Percentiles rank a stretch among this genome's conserved stretches.
These are phyloP conservation scores for Aspergillus sp. DNA, from an alignment of 2,329 filamentous ascomycete species.

Conservation along the genomic window DNA sequence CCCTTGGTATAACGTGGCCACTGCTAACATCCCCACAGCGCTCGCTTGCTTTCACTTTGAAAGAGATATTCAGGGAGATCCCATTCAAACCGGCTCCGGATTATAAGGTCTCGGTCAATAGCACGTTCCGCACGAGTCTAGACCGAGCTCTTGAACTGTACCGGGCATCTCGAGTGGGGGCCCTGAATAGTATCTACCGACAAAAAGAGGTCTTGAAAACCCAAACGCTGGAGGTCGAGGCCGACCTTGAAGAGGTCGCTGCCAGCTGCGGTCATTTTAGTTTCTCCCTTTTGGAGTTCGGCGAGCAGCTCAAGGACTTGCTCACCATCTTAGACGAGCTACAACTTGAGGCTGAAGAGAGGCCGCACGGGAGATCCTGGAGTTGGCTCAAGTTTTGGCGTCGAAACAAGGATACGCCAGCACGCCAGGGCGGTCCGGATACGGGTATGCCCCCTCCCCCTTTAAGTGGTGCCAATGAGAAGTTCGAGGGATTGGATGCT, in stretches of 20 bases:
- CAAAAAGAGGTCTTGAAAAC: constrained; percentile 71
- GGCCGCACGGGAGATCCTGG: constrained; percentile 67
- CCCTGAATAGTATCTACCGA: constrained; percentile 76
- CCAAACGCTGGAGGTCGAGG: constrained; percentile 72
- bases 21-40: constrained; percentile 51
- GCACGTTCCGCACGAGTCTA: constrained; percentile 77
- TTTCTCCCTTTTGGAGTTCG: constrained; percentile 86
- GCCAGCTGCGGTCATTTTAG: constrained; percentile 98
- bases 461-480: background rate
- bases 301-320: constrained; percentile 82
- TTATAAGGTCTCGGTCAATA: constrained; percentile 71
- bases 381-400: constrained; percentile 83
- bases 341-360: constrained; percentile 65
- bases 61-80: constrained; percentile 82
- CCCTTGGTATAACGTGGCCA: background rate
- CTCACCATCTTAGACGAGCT: constrained; percentile 82
- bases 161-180: constrained; percentile 69
- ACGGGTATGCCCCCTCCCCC: constrained; percentile 19
- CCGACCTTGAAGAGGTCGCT: constrained; percentile 94
- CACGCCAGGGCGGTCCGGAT: constrained; percentile 20
- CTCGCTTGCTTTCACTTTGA: constrained; percentile 86
- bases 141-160: constrained; percentile 79
- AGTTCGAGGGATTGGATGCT: background rate
- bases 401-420: constrained; percentile 16
- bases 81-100: constrained; percentile 72